A percentile compares a stretch with the other conserved stretches of the same genome.
Evolutionary conservation across 1,284 basidiomycete species (phyloP).

Genomic region (Puccinia horiana): DNA sequence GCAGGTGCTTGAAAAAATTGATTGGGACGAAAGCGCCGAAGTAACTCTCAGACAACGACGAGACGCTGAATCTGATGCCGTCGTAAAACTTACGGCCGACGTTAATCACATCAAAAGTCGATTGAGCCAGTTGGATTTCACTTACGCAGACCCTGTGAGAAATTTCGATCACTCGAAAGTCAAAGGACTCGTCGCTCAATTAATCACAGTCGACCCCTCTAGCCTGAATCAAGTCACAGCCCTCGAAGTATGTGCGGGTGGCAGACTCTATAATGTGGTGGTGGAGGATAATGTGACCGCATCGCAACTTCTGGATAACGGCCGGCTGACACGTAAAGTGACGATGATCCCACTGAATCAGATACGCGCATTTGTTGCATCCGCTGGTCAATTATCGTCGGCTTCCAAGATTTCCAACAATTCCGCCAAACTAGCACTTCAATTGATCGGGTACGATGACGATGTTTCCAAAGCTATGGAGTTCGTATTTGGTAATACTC

Average conservation of each 20-base stretch:
- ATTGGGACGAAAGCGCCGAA: slow-evolving; percentile 80
- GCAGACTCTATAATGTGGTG: slow-evolving; percentile 89
- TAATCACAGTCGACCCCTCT: slow-evolving; percentile 72
- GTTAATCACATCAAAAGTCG: slow-evolving; percentile 74
- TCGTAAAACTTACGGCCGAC: slow-evolving; percentile 62
- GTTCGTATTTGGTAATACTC: slow-evolving; percentile 89
- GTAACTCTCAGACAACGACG: slow-evolving; percentile 67
- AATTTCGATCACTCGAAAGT: slow-evolving; percentile 84
- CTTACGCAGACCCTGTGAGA: slow-evolving; percentile 74
- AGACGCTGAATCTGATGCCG: slow-evolving; percentile 65
- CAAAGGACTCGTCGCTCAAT: slow-evolving; percentile 68
- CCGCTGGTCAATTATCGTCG: slow-evolving; percentile 73
- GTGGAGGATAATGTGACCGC: slow-evolving; percentile 88
- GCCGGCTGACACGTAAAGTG: slow-evolving; percentile 81
- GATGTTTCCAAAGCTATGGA: slow-evolving; percentile 86
- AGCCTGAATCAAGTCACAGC: slow-evolving; percentile 75
- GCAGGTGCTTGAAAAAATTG: slow-evolving; percentile 66
- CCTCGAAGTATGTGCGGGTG: slow-evolving; percentile 88
- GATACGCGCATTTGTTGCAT: slow-evolving; percentile 73
- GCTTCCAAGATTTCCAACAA: slow-evolving; percentile 77
- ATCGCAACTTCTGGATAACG: slow-evolving; percentile 78
- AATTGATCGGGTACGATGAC: slow-evolving; percentile 79
- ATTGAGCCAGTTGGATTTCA: slow-evolving; percentile 75
- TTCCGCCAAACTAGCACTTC: slow-evolving; percentile 81
- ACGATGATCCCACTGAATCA: slow-evolving; percentile 93